Evolutionary conservation across 495 filamentous ascomycete genomes (phyloP), one percentile per base, ranked within the genome.

Genomic region (Aspergillus egyptiacus): DNA sequence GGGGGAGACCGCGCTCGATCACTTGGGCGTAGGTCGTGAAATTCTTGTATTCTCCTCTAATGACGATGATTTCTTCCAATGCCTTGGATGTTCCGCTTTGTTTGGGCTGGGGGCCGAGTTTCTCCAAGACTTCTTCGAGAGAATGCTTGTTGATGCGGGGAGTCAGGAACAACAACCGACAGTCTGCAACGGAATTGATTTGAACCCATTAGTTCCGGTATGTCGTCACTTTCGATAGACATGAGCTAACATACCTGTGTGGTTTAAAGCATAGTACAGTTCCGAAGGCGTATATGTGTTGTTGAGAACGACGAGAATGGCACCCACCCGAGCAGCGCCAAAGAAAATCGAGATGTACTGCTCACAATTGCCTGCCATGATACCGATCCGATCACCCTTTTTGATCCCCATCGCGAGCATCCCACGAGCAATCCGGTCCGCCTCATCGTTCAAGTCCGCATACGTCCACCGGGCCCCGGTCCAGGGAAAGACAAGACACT

Each of bases 301-400:
- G 65, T 87, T 85, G 54, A 85, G 65, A 23, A 85, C 83, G 5
- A 87, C 82, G 35, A 84, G 61, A 17, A 83, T 79, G 23, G 78
- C 81, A 13, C 82, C 82, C n/a, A 87, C 77, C 13, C 77, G 69
- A 2, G 78, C 74, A 23, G 80, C 79, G 1, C 81, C 82, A 49
- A 87, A 87, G 67, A 87, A 83, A 14, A 86, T 69, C 0, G 79
- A 72, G 25, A 81, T 80, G 55, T 84, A 87, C 61, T 82, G 78
- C 55, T 83, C 81, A 59, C 81, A 85, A 59, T 87, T 86, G 3
- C 83, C 83, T 2, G 81, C 79, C 79, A 86, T 83, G 38, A 87
- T 77, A 25, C 79, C 83, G 15, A 87, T 68, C 2, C 82, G 73
- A 58, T 85, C 82, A 10, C 82, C 81, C 25, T 76, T 75, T 19